These are phyloP conservation scores for Cardamine occulta DNA, from an alignment of 345 rosid species.

Conservation along the genomic window DNA sequence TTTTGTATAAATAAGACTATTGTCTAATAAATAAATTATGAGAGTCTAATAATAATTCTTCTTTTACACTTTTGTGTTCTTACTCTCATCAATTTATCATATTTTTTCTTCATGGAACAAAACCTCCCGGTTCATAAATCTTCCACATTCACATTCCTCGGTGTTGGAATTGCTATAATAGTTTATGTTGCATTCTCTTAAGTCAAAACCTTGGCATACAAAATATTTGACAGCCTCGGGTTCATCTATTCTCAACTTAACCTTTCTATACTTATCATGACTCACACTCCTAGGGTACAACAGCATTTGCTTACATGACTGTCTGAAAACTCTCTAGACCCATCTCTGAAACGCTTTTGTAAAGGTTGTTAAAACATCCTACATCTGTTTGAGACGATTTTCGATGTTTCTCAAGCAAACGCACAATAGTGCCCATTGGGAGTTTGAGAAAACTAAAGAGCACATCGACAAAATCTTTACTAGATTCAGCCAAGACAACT, in stretches of 20 bases:
- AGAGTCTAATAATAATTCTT: no score
- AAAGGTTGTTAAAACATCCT: conserved; percentile 32
- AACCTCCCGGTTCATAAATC: no score
- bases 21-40: no score
- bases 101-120: no score
- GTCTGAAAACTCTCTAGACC: neutral
- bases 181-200: neutral
- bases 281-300: conserved; percentile 18
- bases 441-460: conserved; percentile 30
- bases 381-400: neutral
- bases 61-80: no score
- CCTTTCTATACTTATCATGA: neutral
- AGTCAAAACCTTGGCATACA: neutral
- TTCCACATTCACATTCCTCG: neutral
- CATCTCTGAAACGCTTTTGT: conserved; percentile 29
- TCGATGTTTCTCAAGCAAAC: conserved; percentile 16
- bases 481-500: conserved; percentile 5
- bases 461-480: conserved; percentile 19
- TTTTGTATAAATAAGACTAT: no score
- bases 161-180: neutral
- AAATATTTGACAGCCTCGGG: conserved; percentile 18
- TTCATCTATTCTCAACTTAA: conserved; percentile 17
- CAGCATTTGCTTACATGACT: conserved; percentile 8
- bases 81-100: no score
- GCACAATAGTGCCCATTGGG: conserved; percentile 26